These are phyloP conservation scores for Grosmannia serpens DNA, from an alignment of 2,329 filamentous ascomycete species.

Conservation along the genomic window DNA sequence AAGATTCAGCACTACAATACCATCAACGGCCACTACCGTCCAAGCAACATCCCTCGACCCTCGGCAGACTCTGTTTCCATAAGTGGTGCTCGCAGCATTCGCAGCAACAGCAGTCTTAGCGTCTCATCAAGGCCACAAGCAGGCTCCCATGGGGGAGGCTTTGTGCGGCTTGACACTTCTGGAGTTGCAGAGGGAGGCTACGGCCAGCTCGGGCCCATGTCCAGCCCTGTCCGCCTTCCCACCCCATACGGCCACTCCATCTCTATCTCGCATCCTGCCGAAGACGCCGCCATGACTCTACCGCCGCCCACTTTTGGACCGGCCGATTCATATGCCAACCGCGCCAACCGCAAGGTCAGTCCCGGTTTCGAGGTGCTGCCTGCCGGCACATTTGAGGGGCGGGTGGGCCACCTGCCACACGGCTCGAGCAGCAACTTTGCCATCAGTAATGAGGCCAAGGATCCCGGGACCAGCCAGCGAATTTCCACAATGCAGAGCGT, in stretches of 20 bases:
- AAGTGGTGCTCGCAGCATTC: not conserved
- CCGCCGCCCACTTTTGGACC: conserved; percentile 23
- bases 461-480: not conserved
- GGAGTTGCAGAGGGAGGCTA: not conserved
- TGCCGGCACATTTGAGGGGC: conserved; percentile 23
- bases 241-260: not conserved
- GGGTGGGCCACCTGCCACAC: not conserved
- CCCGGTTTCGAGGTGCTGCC: conserved; percentile 27
- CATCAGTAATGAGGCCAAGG: conserved; percentile 2
- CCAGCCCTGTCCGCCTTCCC: not conserved
- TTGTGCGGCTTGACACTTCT: not conserved
- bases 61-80: not conserved
- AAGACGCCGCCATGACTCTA: not conserved
- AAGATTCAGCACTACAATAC: not conserved
- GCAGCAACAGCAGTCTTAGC: conserved; percentile 1
- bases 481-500: not conserved
- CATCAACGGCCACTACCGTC: conserved; percentile 6
- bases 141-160: not conserved
- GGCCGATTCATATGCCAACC: conserved; percentile 19
- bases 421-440: conserved; percentile 1
- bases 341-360: conserved; percentile 23
- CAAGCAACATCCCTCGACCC: conserved; percentile 4
- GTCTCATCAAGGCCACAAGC: not conserved
- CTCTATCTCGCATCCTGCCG: not conserved
- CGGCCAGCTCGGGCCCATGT: not conserved